Evolutionary conservation across 2,329 filamentous ascomycete genomes (phyloP), one percentile per base, ranked within the genome.

Genomic region (Ophidiomyces ophidiicola): DNA sequence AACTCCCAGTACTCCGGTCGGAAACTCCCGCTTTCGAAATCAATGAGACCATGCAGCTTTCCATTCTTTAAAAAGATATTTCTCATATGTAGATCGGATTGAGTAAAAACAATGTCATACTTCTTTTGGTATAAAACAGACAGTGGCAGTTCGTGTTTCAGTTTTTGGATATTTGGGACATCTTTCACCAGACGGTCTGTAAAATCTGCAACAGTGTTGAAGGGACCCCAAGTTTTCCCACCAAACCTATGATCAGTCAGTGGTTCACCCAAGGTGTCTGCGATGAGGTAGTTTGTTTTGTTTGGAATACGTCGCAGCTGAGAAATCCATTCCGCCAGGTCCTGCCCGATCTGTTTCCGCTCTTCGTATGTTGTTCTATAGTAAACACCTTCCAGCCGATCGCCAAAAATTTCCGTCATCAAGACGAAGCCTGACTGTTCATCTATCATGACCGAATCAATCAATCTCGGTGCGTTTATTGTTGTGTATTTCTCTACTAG

Each of bases 1-100:
- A 36, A 35, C 35, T 46, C 42, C 44, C 44, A 46, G 32, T 46
- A 46, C 30, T 46, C 44, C 5, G 44, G 44, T 18, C 39, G 44
- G 18, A 37, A 46, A 10, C 42, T 39, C 17, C 42, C 37, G 32
- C 39, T 24, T 31, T 46, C 44, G 28, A 39, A 46, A 18, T 44
- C 41, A 32, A 46, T 32, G n/a, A 46, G 29, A 4, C 41, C 44
- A 33, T 32, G 21, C 15, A 46, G 25, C 7, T 28, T 28, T 8
- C 44, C 44, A 8, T n/a, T 4, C 12, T 31, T 23, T 14, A 46
- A 14, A 30, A 46, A 33, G 12, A 46, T 29, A 31, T 46, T 46
- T 28, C 29, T 28, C 31, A 35, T 38, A 34, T 45, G 35, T 10
- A 45, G 35, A 20, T 42, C 39, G 6, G 42, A 44, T 32, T 46